phyloP scores from a whole-genome alignment of 768 basidiomycete species.

The Russula ochroleuca region DNA sequence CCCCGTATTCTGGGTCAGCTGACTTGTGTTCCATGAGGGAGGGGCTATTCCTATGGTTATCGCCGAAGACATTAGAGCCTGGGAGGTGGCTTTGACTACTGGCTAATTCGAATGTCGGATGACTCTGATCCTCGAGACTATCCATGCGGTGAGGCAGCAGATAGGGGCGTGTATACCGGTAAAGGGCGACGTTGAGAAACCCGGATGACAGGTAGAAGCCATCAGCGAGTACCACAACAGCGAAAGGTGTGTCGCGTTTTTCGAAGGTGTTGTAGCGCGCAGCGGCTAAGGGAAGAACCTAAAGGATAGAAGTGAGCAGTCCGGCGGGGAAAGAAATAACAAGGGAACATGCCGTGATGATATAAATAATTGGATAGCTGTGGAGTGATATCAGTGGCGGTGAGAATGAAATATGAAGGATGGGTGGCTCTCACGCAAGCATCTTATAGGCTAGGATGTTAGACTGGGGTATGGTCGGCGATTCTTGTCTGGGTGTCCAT shows the following conservation, averaged over 20 bases:
- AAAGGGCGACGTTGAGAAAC: conserved; percentile 43
- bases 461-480: conserved; percentile 6
- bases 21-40: background rate
- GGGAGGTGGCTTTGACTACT: background rate
- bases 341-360: conserved; percentile 33
- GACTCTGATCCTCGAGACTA: background rate
- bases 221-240: conserved; percentile 39
- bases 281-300: conserved; percentile 41
- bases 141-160: conserved; percentile 34
- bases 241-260: conserved; percentile 34
- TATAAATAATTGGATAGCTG: conserved; percentile 48
- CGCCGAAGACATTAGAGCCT: background rate
- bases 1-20: background rate
- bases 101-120: background rate
- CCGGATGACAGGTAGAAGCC: conserved; percentile 44
- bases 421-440: conserved; percentile 41
- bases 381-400: conserved; percentile 8
- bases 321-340: background rate
- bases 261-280: conserved; percentile 41
- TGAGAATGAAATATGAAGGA: background rate
- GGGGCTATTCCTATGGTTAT: background rate
- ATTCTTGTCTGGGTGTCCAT: conserved; percentile 23
- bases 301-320: background rate
- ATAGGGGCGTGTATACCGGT: conserved; percentile 38
- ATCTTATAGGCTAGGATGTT: conserved; percentile 41